Base-by-base conservation (phyloP, 2,329 filamentous ascomycete genomes). In the Penicillium sp. region DNA sequence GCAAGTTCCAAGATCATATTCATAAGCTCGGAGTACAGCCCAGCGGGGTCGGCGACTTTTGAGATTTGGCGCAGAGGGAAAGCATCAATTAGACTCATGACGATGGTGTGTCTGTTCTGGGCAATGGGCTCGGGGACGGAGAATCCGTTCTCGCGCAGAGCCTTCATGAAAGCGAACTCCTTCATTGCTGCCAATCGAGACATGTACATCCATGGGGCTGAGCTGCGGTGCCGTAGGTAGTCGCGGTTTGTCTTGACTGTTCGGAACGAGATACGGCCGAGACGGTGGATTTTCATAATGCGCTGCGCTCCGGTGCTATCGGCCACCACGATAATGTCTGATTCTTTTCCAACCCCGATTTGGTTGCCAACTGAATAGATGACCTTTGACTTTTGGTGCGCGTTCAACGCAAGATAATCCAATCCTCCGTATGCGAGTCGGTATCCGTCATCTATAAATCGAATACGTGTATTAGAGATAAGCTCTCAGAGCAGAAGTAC, bases 171-270 rank as follows among this genome's bases (percentile, higher is more conserved):
- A 3, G 90, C 85, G 68, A 81, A 95, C 69, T 98, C 93, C 66
- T 94, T 95, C 76, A 93, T 82, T 12, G 93, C 93, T 7, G 94
- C 90, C 32, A 98, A 77, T 35, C 88, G 80, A 12, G 88, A 95
- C 70, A 98, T 88, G 69, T 98, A 96, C 90, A 97, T 96, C 93
- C 93, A 98, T 37, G 87, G 93, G 5, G 83, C 89, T 15, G 84
- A 84, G 51, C 77, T 78, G 51, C 84, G 80, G 61, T 93, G 88
- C 59, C 86, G 84, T 48, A 97, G 81, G 70, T 98, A 98, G 71
- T 98, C 93, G 58, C 93, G 82, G 73, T 97, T 97, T 26, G 87
- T 84, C 72, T 95, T 95, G 64, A 98, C 91, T 34, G 88, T 90
- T 61, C 94, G 86, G 75, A 98, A 98, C 29, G 90, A 96, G 62